Evolutionary conservation across 2,329 filamentous ascomycete genomes (phyloP), one percentile per base, ranked within the genome.

Genomic region (Fusarium cicatricum): DNA sequence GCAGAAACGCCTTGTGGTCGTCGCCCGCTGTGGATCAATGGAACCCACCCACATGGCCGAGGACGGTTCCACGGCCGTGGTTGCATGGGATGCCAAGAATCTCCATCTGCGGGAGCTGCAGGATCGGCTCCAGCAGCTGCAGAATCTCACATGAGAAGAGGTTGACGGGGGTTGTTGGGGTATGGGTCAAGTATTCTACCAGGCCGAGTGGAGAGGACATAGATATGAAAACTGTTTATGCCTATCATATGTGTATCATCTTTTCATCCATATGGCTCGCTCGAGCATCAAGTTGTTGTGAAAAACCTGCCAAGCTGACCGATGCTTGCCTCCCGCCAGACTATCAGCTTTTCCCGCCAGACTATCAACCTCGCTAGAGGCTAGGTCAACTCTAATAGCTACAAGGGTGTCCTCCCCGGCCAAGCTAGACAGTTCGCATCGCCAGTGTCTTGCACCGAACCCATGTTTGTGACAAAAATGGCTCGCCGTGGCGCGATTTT

Each of bases 81-180:
- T 52, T 49, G 43, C 58, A 62, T 40, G 54, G 59, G 41, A 29
- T 38, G 55, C 60, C 55, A 62, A 60, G 58, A 63, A 58, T 58
- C 32, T 46, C 2, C 48, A 63, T n/a, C 55, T 36, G 15, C 60
- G 52, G 48, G 52, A 63, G 26, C 52, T 64, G 60, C 60, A 58
- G 48, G 52, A 64, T 64, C 60, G 56, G 44, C 42, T 62, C 48
- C 57, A 48, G 57, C 60, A 64, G 40, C 41, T 64, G 48, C 45
- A 39, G 45, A 47, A 55, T 55, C 52, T 55, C 36, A 50, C 45
- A 64, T 45, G 44, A 60, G 51, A 45, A 42, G 45, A 64, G 15
- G 14, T 14, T n/a, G 17, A 32, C 32, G 29, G 38, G 47, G 47
- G 39, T n/a, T n/a, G n/a, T n/a, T n/a, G n/a, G n/a, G n/a, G n/a